Percentiles rank a stretch among this genome's conserved stretches.
Conservation (phyloP, 2,329 filamentous ascomycete species). For the Ascochyta clinopodiicola region DNA sequence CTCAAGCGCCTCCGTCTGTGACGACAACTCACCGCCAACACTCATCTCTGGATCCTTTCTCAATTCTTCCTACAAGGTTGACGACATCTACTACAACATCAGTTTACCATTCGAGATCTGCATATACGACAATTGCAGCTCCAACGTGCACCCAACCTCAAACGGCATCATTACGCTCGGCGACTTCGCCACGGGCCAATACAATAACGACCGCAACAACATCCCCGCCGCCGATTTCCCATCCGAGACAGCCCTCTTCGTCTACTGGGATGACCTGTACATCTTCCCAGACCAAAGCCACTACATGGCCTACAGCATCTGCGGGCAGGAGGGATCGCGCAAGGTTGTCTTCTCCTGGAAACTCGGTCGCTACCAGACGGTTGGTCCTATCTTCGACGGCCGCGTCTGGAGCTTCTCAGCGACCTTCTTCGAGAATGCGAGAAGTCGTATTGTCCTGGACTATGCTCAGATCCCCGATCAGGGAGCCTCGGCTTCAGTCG, state of each 20-base stretch:
- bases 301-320: conserved; percentile 1
- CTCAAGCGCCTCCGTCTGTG: background rate
- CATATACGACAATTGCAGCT: conserved; percentile 2
- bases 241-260: background rate
- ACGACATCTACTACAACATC: background rate
- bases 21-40: background rate
- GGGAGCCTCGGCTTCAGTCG: background rate
- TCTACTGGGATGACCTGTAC: conserved; percentile 3
- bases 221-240: background rate
- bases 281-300: background rate
- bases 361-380: background rate
- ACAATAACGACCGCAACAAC: background rate
- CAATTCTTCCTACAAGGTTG: background rate
- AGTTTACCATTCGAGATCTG: conserved; percentile 3
- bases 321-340: background rate
- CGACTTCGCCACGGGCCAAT: background rate
- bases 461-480: background rate
- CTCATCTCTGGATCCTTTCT: conserved; percentile 3
- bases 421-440: background rate
- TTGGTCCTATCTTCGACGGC: background rate
- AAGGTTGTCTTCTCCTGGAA: background rate
- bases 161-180: conserved; percentile 4
- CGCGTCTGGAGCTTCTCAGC: background rate
- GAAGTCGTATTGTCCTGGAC: background rate
- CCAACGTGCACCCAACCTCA: background rate